A percentile compares a stretch with the other conserved stretches of the same genome.
These are phyloP conservation scores for Leccinum uliginosum DNA, from an alignment of 768 basidiomycete species.

Conservation along the genomic window DNA sequence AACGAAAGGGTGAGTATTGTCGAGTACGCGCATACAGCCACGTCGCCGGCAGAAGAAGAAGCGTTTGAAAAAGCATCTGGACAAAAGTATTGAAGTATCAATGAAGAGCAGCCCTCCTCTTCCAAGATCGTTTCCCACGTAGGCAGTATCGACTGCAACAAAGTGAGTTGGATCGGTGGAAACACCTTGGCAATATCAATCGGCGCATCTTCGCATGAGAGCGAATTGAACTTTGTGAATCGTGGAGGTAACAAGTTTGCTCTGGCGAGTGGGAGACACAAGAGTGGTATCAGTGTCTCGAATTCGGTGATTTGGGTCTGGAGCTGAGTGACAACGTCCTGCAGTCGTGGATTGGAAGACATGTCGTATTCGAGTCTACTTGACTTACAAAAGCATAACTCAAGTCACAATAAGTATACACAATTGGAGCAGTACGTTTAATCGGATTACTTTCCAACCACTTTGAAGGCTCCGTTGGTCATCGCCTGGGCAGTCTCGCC, in stretches of 20 bases:
- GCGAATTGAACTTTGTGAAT: slow-evolving; percentile 41
- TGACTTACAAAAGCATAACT: background rate
- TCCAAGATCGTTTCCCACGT: slow-evolving; percentile 59
- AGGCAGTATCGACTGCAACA: slow-evolving; percentile 63
- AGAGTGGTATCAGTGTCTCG: slow-evolving; percentile 48
- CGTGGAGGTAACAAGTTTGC: slow-evolving; percentile 58
- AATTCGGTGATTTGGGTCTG: slow-evolving; percentile 47
- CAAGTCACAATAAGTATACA: background rate
- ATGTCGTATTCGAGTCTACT: background rate
- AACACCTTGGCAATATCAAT: slow-evolving; percentile 32
- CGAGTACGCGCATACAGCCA: slow-evolving; percentile 59
- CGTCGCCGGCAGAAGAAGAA: slow-evolving; percentile 44
- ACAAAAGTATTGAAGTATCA: slow-evolving; percentile 70
- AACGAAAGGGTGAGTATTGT: slow-evolving; percentile 53
- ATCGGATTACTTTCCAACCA: slow-evolving; percentile 17
- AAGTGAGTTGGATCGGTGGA: slow-evolving; percentile 56
- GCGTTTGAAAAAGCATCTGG: slow-evolving; percentile 59
- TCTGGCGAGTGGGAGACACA: slow-evolving; percentile 54
- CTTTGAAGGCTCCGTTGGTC: slow-evolving; percentile 63
- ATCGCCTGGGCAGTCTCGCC: slow-evolving; percentile 45
- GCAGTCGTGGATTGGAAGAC: background rate
- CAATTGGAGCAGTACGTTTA: background rate
- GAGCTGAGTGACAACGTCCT: slow-evolving; percentile 42
- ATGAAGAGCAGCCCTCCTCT: slow-evolving; percentile 40
- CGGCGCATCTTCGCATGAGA: slow-evolving; percentile 24